Conservation (phyloP, 148 eudicot species). For the Heliamphora exappendiculata region DNA sequence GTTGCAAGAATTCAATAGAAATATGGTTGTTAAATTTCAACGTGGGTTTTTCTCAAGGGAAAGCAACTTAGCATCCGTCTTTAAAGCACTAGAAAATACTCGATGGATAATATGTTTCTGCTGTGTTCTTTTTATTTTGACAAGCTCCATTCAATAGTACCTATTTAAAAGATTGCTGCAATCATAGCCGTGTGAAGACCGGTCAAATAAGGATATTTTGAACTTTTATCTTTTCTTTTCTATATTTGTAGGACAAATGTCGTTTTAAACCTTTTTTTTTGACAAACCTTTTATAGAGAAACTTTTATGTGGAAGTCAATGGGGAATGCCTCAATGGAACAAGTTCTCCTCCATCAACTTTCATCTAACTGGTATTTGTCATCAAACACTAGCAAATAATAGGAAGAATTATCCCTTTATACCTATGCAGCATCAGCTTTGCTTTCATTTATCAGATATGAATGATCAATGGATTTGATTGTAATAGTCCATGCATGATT, state of each 20-base stretch:
- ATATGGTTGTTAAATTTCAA: not conserved
- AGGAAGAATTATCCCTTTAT: not conserved
- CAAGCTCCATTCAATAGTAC: not conserved
- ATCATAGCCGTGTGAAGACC: too few species aligned
- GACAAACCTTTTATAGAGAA: not conserved
- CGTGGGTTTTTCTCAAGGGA: not conserved
- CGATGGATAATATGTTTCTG: not conserved
- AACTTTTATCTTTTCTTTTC: not conserved
- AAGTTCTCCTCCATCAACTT: not conserved
- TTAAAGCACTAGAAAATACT: not conserved
- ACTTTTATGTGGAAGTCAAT: not conserved
- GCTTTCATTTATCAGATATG: too few species aligned
- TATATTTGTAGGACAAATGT: not conserved
- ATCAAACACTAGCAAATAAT: not conserved
- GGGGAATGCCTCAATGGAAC: not conserved
- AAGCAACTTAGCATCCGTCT: not conserved
- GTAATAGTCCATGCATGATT: too few species aligned
- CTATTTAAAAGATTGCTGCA: too few species aligned
- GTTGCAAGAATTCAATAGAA: conserved; percentile 2
- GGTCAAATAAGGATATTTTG: too few species aligned
- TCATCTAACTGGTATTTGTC: not conserved
- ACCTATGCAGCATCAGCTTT: not conserved
- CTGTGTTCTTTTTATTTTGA: not conserved
- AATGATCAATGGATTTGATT: too few species aligned
- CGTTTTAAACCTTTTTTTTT: not conserved